A percentile compares a stretch with the other conserved stretches of the same genome.
Conservation (phyloP, 1,284 basidiomycete genomes). For the Veloporphyrellus conicus region DNA sequence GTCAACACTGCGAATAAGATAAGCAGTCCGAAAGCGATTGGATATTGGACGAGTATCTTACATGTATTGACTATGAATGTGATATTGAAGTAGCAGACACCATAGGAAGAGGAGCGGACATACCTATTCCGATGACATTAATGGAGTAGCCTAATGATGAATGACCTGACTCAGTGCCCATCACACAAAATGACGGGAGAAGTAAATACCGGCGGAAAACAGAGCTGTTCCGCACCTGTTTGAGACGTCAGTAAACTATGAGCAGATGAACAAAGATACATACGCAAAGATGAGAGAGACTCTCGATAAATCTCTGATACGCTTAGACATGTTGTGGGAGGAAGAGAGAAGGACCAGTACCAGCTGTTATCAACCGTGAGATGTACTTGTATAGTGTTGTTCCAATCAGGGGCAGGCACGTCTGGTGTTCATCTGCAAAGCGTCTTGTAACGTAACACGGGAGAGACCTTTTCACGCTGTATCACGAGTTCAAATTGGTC, state of each 20-base stretch:
- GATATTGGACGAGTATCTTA: conserved; percentile 32
- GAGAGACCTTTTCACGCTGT: no score
- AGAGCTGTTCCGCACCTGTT: conserved; percentile 76
- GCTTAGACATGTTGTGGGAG: conserved; percentile 17
- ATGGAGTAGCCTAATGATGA: conserved; percentile 71
- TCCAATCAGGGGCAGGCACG: no score
- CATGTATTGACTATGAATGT: conserved; percentile 45
- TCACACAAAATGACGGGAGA: not conserved
- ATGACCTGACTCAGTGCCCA: conserved; percentile 1
- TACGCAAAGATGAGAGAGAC: conserved; percentile 79
- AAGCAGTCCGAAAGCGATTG: not conserved
- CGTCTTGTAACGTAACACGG: no score
- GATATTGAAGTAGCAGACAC: conserved; percentile 5
- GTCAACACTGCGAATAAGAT: conserved; percentile 51
- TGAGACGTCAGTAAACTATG: not conserved
- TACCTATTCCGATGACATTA: conserved; percentile 70
- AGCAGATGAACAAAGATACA: conserved; percentile 26
- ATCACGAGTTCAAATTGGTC: no score
- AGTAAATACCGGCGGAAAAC: conserved; percentile 71
- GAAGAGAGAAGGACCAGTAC: not conserved
- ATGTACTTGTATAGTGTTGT: no score
- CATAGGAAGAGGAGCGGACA: conserved; percentile 26
- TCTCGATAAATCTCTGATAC: conserved; percentile 36
- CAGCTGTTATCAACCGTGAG: no score
- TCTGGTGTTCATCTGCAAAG: no score